Conservation (phyloP, 371 early-diverging fungal species). For the Dinochytrium kinnereticum region DNA sequence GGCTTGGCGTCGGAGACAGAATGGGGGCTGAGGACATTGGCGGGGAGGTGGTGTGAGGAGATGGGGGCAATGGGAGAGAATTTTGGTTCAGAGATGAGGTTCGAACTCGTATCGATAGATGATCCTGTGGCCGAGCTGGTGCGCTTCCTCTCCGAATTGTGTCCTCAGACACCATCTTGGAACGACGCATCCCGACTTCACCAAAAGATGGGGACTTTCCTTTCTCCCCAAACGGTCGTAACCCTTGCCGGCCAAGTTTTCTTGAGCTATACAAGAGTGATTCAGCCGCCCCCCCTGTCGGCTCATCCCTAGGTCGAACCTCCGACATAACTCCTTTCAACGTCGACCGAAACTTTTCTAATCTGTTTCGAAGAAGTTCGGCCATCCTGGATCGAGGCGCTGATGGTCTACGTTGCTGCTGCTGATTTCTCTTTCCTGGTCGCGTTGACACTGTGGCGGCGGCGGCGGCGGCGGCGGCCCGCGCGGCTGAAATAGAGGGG, state of each 20-base stretch:
- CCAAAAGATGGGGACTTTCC: constrained; percentile 4
- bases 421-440: not conserved
- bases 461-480: too few species aligned
- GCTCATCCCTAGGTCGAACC: not conserved
- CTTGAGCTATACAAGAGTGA: not conserved
- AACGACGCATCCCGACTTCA: not conserved
- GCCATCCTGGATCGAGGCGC: not conserved
- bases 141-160: constrained; percentile 4
- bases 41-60: not conserved
- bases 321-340: constrained; percentile 8
- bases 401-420: not conserved
- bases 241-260: not conserved
- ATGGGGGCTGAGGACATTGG: not conserved
- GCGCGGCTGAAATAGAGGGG: too few species aligned
- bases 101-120: not conserved
- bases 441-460: not conserved
- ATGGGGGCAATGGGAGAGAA: not conserved
- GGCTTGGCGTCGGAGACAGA: not conserved
- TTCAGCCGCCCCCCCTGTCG: not conserved
- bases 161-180: not conserved
- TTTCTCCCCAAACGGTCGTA: not conserved
- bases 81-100: not conserved
- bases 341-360: not conserved
- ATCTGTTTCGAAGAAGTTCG: not conserved
- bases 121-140: not conserved